phyloP scores from a whole-genome alignment of 495 filamentous ascomycete genomes.

The Annulohypoxylon stygium region DNA sequence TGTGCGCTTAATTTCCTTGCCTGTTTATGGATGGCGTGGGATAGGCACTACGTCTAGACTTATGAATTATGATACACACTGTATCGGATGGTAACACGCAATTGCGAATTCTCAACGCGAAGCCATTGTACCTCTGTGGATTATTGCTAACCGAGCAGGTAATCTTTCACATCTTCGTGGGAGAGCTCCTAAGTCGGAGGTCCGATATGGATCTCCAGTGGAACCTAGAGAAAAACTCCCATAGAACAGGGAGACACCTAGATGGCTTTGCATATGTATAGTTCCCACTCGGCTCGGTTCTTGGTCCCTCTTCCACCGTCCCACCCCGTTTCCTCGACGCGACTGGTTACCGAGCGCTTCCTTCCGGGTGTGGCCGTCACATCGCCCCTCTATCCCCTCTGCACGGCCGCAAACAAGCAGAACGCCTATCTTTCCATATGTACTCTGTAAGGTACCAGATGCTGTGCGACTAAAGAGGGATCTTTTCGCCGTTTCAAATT shows the following conservation, averaged over 20 bases:
- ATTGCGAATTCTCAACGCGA: conserved; percentile 14
- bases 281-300: conserved; percentile 2
- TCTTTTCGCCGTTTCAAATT: neutral
- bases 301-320: neutral
- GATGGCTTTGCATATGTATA: neutral
- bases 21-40: neutral
- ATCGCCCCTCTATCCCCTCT: neutral
- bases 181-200: neutral
- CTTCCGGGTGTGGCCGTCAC: neutral
- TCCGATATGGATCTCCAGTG: neutral
- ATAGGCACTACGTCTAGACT: neutral
- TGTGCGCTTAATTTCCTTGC: neutral
- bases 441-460: neutral
- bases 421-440: neutral
- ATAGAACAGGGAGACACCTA: neutral
- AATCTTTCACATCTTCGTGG: too few relatives aligned
- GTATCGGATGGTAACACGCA: neutral
- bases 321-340: conserved; percentile 1
- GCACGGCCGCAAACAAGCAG: conserved; percentile 8
- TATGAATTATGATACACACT: neutral
- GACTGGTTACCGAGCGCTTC: conserved; percentile 9
- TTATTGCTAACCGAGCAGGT: neutral
- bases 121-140: conserved; percentile 1
- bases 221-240: conserved; percentile 3
- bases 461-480: neutral